phyloP scores from a whole-genome alignment of 78 protist genomes.

The Pigoraptor vietnamica region DNA sequence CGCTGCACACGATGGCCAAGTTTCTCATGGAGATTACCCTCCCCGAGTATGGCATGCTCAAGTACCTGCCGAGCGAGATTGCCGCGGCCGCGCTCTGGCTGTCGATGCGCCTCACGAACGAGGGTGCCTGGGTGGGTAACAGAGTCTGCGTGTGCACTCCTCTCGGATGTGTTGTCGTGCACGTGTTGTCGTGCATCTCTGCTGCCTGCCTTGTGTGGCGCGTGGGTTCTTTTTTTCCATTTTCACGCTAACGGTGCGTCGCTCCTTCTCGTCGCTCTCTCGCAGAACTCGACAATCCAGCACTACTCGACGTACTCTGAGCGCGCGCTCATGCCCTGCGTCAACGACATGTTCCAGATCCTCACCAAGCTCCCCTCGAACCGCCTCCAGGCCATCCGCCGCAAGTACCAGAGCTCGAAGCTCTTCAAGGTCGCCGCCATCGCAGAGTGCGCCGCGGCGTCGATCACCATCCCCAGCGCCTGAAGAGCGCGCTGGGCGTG shows the following conservation, averaged over 20 bases:
- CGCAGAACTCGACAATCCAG: constrained; percentile 52
- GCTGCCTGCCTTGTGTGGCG: background rate
- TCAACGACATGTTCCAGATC: background rate
- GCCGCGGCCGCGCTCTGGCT: constrained; percentile 83
- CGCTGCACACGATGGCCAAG: constrained; percentile 58
- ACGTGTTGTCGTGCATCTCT: background rate
- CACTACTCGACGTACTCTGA: constrained; percentile 61
- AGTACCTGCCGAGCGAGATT: constrained; percentile 81
- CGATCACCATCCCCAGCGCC: background rate
- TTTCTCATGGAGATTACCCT: constrained; percentile 82
- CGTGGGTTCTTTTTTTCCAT: background rate
- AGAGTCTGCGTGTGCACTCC: too few relatives aligned
- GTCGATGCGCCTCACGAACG: constrained; percentile 24
- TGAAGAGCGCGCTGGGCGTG: too few relatives aligned
- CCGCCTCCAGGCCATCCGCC: background rate
- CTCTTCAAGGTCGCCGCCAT: background rate
- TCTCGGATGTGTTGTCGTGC: background rate
- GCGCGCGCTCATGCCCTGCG: constrained; percentile 20
- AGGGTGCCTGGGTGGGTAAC: constrained; percentile 28
- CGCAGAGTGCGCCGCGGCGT: background rate
- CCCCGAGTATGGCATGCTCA: constrained; percentile 53
- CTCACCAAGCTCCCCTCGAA: background rate
- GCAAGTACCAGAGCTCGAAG: background rate
- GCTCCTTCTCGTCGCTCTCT: background rate
- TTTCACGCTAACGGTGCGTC: background rate